A percentile compares a stretch with the other conserved stretches of the same genome.
Evolutionary conservation across 345 rosid genomes (phyloP).

Genomic region (Anastatica hierochuntica): DNA sequence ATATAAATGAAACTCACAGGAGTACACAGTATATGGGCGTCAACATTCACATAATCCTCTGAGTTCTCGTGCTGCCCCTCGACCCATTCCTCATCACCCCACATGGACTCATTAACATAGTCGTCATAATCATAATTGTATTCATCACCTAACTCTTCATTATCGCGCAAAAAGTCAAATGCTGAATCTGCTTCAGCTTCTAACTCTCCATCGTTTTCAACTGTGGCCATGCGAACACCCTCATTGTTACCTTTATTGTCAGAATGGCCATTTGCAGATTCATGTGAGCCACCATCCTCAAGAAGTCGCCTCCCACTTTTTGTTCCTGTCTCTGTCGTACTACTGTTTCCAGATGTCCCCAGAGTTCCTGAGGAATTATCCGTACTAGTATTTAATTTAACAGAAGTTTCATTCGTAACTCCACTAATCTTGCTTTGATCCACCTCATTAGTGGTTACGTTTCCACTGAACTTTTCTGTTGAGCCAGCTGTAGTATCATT

Average conservation of each 20-base stretch:
- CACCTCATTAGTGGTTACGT: conserved; percentile 22
- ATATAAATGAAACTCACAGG: conserved; percentile 59
- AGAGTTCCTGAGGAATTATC: conserved; percentile 31
- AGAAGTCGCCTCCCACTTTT: conserved; percentile 67
- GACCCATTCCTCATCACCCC: conserved; percentile 97
- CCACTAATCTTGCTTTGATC: conserved; percentile 20
- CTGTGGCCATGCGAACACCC: conserved; percentile 51
- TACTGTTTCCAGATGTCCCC: conserved; percentile 31
- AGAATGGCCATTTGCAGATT: conserved; percentile 37
- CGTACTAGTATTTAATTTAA: conserved; percentile 29
- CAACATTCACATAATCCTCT: conserved; percentile 89
- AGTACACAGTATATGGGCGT: conserved; percentile 84
- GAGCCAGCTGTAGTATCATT: conserved; percentile 17
- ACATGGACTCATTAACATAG: conserved; percentile 72
- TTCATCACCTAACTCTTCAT: conserved; percentile 86
- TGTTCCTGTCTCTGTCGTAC: conserved; percentile 32
- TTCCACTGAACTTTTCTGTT: conserved; percentile 8
- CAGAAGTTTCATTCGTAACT: conserved; percentile 27
- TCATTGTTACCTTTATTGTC: conserved; percentile 36
- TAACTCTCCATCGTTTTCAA: conserved; percentile 66
- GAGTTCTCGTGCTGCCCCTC: conserved; percentile 73
- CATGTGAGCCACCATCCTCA: conserved; percentile 47
- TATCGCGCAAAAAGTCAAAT: conserved; percentile 83
- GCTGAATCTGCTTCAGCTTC: conserved; percentile 91
- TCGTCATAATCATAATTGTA: conserved; percentile 91